Evolutionary conservation across 148 eudicot species (phyloP).

Genomic region (Rhododendron ferrugineum): DNA sequence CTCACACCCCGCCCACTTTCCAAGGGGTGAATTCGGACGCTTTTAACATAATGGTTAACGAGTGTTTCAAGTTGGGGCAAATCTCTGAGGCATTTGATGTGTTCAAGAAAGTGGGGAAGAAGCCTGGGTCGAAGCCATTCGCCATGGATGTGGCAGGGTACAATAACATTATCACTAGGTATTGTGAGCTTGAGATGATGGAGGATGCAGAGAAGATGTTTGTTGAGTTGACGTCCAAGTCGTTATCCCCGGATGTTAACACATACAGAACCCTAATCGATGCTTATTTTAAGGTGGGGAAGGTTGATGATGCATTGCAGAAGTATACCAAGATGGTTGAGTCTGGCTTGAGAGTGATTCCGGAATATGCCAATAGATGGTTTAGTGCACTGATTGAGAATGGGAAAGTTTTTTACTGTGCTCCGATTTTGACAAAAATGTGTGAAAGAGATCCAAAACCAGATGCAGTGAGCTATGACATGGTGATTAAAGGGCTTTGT

Average conservation of each 20-base stretch:
- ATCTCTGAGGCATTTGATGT: conserved; percentile 72
- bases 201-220: conserved; percentile 74
- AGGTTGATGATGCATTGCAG: conserved; percentile 78
- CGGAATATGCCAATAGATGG: conserved; percentile 60
- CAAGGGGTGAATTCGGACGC: conserved; percentile 63
- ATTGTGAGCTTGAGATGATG: conserved; percentile 59
- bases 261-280: conserved; percentile 75
- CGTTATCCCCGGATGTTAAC: conserved; percentile 72
- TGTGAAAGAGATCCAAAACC: conserved; percentile 77
- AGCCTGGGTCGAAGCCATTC: conserved; percentile 65
- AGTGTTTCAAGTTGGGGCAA: conserved; percentile 64
- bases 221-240: conserved; percentile 69
- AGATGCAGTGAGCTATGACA: conserved; percentile 62
- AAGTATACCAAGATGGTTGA: conserved; percentile 74
- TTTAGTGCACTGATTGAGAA: conserved; percentile 69
- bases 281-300: conserved; percentile 64
- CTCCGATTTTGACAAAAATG: conserved; percentile 59
- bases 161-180: conserved; percentile 63
- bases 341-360: conserved; percentile 71
- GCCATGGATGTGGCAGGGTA: conserved; percentile 84
- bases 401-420: conserved; percentile 55
- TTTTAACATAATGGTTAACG: conserved; percentile 79
- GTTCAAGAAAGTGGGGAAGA: conserved; percentile 72
- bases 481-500: conserved; percentile 74
- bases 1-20: conserved; percentile 71